Base-by-base conservation (phyloP, 2,329 filamentous ascomycete species). In the Fusarium hostae region DNA sequence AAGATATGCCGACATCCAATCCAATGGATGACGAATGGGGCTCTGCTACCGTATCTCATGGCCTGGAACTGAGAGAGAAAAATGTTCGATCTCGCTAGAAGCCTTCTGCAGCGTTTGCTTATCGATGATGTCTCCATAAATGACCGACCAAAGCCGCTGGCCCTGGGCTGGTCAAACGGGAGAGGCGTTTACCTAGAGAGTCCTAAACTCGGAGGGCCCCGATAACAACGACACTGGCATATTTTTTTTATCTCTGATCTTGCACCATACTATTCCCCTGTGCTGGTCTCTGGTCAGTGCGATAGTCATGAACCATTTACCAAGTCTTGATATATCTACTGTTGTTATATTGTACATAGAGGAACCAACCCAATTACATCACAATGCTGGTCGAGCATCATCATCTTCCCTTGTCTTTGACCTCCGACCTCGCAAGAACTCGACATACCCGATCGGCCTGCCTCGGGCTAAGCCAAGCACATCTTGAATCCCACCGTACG, bases 401-500 rank as follows among this genome's bases (percentile, higher is more conserved):
- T 67, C 67, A 56, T 52, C 64, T 67, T 50, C 44, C 45, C 40
- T 56, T 28, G 24, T 44, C 39, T 28, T 72, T 65, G 39, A n/a
- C 47, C 63, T 78, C 51, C 84, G 84, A 68, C 85, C 84, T 72
- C 86, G 83, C 58, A 91, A 75, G 74, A 90, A 92, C 64, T 94
- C 90, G 68, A 97, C 83, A 79, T 97, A 97, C 24, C 89, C 89
- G 37, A 95, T 88, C 59, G 86, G 88, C 76, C 92, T 90, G 59
- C 94, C 94, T 79, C 89, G 91, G 57, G 89, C 82, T 66, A 91
- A 84, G 58, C 90, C 89, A 37, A 96, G 80, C 15, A 86, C 82
- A 82, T 98, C 95, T 82, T 98, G 95, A 63, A 92, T 80, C 40
- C 95, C 84, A 28, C 95, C 95, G 81, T 94, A 98, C 11, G 84